Conservation (phyloP, 1,284 basidiomycete genomes). For the Stygiomarasmius scandens region DNA sequence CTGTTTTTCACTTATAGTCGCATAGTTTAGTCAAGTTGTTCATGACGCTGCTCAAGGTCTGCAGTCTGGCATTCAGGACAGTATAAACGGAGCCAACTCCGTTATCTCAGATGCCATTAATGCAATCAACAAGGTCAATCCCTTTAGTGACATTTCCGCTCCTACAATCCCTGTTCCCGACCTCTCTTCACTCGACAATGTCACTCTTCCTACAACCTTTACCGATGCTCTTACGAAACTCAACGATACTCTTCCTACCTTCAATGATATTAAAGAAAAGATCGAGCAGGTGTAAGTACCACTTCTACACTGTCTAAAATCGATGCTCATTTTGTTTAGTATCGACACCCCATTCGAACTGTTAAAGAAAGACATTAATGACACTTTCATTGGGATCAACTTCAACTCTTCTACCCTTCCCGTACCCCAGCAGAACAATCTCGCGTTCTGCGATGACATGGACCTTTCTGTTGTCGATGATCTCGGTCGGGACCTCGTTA, state of each 20-base stretch:
- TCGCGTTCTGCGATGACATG: constrained; percentile 74
- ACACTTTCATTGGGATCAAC: constrained; percentile 71
- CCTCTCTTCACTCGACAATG: constrained; percentile 73
- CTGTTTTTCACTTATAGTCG: constrained; percentile 12
- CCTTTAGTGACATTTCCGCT: constrained; percentile 63
- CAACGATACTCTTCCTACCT: constrained; percentile 81
- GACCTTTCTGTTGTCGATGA: constrained; percentile 86
- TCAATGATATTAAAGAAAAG: constrained; percentile 74
- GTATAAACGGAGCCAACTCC: constrained; percentile 70
- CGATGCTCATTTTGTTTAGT: constrained; percentile 39
- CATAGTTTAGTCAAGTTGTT: constrained; percentile 72
- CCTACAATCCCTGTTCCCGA: constrained; percentile 76
- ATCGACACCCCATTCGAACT: constrained; percentile 86
- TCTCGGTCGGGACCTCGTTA: constrained; percentile 74
- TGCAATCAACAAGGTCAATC: constrained; percentile 73
- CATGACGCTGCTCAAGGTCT: constrained; percentile 61
- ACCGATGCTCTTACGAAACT: constrained; percentile 72
- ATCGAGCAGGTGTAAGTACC: constrained; percentile 71
- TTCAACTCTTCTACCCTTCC: constrained; percentile 76
- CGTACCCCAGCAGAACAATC: constrained; percentile 64
- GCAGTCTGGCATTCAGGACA: constrained; percentile 70
- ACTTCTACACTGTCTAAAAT: not conserved
- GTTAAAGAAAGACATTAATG: constrained; percentile 85
- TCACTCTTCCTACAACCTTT: constrained; percentile 83
- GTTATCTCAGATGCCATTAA: constrained; percentile 68